Percentiles rank a stretch among this genome's conserved stretches.
These are phyloP conservation scores for Fusarium sp. DNA, from an alignment of 2,329 filamentous ascomycete species.

Conservation along the genomic window DNA sequence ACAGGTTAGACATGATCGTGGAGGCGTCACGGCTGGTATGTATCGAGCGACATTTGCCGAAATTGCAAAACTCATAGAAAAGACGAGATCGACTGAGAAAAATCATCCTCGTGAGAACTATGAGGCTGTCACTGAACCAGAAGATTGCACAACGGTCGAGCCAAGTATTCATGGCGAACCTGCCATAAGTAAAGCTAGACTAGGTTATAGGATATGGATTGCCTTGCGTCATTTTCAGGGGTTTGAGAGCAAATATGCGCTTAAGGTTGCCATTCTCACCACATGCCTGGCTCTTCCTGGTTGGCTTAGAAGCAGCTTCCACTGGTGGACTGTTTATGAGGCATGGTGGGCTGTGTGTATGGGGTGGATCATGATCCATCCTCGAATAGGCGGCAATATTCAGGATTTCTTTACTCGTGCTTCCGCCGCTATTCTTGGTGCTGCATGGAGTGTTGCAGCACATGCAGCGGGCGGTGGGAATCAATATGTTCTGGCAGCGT, in stretches of 20 bases:
- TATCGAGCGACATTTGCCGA: conserved; percentile 61
- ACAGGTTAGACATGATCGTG: conserved; percentile 70
- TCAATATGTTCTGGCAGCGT: conserved; percentile 66
- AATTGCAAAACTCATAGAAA: conserved; percentile 59
- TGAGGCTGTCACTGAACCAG: conserved; percentile 36
- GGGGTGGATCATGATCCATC: conserved; percentile 66
- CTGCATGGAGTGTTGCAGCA: conserved; percentile 66
- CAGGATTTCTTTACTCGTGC: conserved; percentile 68
- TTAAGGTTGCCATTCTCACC: conserved; percentile 67
- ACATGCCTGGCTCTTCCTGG: conserved; percentile 66
- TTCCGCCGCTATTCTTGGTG: conserved; percentile 63
- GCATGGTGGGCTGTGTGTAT: conserved; percentile 70
- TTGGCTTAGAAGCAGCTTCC: conserved; percentile 56
- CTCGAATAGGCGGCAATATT: conserved; percentile 67
- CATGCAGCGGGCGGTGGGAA: conserved; percentile 65
- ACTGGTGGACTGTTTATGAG: conserved; percentile 68
- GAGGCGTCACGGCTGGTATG: conserved; percentile 66
- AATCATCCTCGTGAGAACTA: conserved; percentile 38
- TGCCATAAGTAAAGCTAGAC: conserved; percentile 52
- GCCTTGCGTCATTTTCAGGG: conserved; percentile 66
- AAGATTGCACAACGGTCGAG: conserved; percentile 55
- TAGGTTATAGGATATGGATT: conserved; percentile 63
- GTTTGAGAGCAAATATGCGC: conserved; percentile 68
- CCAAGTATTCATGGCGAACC: conserved; percentile 53
- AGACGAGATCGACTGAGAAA: conserved; percentile 56